Percentiles rank a stretch among this genome's conserved stretches.
These are phyloP conservation scores for Chalaropsis ovoidea DNA, from an alignment of 2,329 filamentous ascomycete genomes.

Conservation along the genomic window DNA sequence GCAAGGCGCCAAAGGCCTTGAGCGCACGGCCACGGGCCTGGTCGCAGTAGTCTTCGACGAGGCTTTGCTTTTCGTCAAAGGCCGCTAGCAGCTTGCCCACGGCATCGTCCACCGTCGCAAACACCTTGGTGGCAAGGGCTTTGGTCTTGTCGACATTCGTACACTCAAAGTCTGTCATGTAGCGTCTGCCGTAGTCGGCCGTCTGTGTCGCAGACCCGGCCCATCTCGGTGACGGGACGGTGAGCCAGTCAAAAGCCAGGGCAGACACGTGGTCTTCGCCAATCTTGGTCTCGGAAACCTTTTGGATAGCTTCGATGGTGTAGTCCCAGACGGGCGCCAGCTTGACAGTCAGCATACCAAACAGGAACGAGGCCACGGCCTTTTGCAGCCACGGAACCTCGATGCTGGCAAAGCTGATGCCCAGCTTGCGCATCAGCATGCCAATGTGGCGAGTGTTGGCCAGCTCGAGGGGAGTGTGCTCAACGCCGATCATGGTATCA, in stretches of 20 bases:
- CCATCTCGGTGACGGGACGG: conserved; percentile 47
- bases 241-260: conserved; percentile 70
- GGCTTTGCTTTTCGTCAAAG: conserved; percentile 55
- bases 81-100: conserved; percentile 49
- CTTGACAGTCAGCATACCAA: conserved; percentile 79
- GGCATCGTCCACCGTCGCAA: conserved; percentile 44
- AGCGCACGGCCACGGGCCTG: conserved; percentile 67
- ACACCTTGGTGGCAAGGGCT: conserved; percentile 41
- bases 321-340: conserved; percentile 84
- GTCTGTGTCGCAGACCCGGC: conserved; percentile 36
- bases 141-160: conserved; percentile 57
- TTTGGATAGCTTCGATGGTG: conserved; percentile 61
- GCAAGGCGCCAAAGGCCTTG: conserved; percentile 62
- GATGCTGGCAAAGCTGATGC: conserved; percentile 51
- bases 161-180: conserved; percentile 72
- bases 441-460: conserved; percentile 66
- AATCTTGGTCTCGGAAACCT: conserved; percentile 57
- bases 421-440: conserved; percentile 75
- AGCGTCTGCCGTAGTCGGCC: conserved; percentile 32
- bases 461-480: conserved; percentile 67
- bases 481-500: conserved; percentile 60
- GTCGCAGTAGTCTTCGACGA: conserved; percentile 40
- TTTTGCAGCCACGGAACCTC: conserved; percentile 55
- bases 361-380: conserved; percentile 71
- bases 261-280: conserved; percentile 65